These are phyloP conservation scores for Coniochaeta sp. DNA, from an alignment of 2,329 filamentous ascomycete genomes.

Conservation along the genomic window DNA sequence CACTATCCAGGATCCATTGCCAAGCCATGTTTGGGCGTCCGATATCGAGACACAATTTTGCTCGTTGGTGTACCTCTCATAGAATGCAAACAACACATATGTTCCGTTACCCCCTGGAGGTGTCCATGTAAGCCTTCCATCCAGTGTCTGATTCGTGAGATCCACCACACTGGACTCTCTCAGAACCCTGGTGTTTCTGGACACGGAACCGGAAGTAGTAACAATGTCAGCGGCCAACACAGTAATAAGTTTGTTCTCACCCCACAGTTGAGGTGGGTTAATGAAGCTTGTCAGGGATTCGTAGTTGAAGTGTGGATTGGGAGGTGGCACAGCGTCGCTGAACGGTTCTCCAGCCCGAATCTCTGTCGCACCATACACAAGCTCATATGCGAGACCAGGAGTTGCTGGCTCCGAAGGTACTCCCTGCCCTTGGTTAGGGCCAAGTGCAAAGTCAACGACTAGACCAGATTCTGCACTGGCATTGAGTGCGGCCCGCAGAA, in stretches of 20 bases:
- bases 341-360: conserved; percentile 2
- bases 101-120: conserved; percentile 1
- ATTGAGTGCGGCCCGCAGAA: conserved; percentile 10
- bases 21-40: conserved; percentile 9
- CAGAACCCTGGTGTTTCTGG: conserved; percentile 2
- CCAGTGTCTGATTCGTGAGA: conserved; percentile 6
- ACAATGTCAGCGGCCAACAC: conserved; percentile 11
- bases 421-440: conserved; percentile 14
- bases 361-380: conserved; percentile 9
- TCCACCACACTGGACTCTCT: conserved; percentile 8
- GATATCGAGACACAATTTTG: conserved; percentile 10
- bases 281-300: conserved; percentile 10
- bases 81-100: conserved; percentile 10
- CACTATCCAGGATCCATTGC: conserved; percentile 17
- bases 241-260: conserved; percentile 12
- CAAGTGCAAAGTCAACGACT: conserved; percentile 15
- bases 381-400: conserved; percentile 11
- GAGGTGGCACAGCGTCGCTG: conserved; percentile 6
- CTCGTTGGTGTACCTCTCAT: conserved; percentile 14
- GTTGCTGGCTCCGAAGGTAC: conserved; percentile 12
- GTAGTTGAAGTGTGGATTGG: conserved; percentile 10
- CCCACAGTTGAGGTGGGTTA: conserved; percentile 13
- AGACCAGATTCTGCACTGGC: conserved; percentile 7
- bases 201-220: neutral
- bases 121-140: conserved; percentile 8